phyloP scores from a whole-genome alignment of 2,329 filamentous ascomycete genomes.

The Tolypocladium paradoxum region DNA sequence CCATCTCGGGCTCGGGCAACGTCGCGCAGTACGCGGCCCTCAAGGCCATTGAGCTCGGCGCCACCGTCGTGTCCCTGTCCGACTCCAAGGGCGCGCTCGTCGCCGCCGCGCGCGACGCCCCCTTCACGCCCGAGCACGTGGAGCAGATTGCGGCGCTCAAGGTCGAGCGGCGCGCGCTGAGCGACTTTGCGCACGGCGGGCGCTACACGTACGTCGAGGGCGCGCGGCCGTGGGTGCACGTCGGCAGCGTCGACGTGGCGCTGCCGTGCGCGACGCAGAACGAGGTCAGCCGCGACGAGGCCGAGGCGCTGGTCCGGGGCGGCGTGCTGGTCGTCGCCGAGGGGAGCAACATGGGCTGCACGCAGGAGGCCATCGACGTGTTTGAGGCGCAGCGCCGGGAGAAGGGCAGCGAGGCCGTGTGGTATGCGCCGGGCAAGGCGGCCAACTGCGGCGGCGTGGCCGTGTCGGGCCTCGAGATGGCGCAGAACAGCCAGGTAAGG shows the following conservation, averaged over 20 bases:
- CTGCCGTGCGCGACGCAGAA: constrained; percentile 95
- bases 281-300: constrained; percentile 89
- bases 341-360: constrained; percentile 98
- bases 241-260: constrained; percentile 80
- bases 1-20: constrained; percentile 94
- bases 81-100: constrained; percentile 83
- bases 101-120: constrained; percentile 53
- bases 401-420: constrained; percentile 61
- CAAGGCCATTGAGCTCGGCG: constrained; percentile 93
- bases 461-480: constrained; percentile 97
- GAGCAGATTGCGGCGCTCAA: constrained; percentile 73
- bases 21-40: constrained; percentile 96
- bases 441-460: constrained; percentile 97
- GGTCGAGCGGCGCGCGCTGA: constrained; percentile 73
- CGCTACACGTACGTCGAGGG: constrained; percentile 81
- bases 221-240: constrained; percentile 83
- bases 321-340: constrained; percentile 85
- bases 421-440: constrained; percentile 96
- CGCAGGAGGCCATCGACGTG: constrained; percentile 83
- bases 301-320: constrained; percentile 63
- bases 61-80: constrained; percentile 82
- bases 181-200: constrained; percentile 52
- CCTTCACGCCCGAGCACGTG: constrained; percentile 71
- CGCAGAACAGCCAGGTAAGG: constrained; percentile 67
- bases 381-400: constrained; percentile 72